Base-by-base conservation (phyloP, 345 rosid species). In the Hypericum perforatum region DNA sequence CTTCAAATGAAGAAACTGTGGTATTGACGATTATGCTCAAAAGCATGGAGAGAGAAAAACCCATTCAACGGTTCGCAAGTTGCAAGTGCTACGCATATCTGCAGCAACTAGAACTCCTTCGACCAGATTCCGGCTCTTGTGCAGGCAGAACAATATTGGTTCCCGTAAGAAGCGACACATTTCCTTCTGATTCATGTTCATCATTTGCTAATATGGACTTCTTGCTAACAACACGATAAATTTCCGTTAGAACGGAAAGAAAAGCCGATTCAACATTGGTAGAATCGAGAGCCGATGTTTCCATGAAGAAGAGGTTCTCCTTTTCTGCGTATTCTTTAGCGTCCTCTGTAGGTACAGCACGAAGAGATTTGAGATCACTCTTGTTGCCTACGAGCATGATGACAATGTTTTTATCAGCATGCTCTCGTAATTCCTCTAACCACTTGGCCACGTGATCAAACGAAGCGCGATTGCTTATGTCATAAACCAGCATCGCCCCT, bases 401-500 rank as follows among this genome's bases (percentile, higher is more conserved):
- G 48, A 72, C 65, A 39, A 74, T 81, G 59, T 78, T 81, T 62
- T 70, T 74, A 57, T 78, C 84, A 1, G 82, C 88, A 62, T 81
- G 80, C 36, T 74, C 79, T 45, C 78, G 66, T 53, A 81, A 41
- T 60, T 81, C 88, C 37, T 76, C 82, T 40, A 81, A 51, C 88
- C 88, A 81, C 63, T 68, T 65, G 6, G 84, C 73, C 41, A 78
- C 63, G 53, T 81, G 78, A 52, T 78, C 88, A 32, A 81, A 81
- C 1, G 84, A 71, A 9, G 76, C 82, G 9, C 77, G 78, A 49
- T 80, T 67, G 39, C 66, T 63, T 37, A 81, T 77, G 61, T 81
- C 82, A 46, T 78, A 81, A 9, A 81, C 80, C 59, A 81, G 65
- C 84, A 81, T 76, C 44, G 88, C 88, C 22, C 88, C 88, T 22